Percentiles rank a stretch among this genome's conserved stretches.
These are phyloP conservation scores for Paxillus ammoniavirescens DNA, from an alignment of 768 basidiomycete genomes.

Conservation along the genomic window DNA sequence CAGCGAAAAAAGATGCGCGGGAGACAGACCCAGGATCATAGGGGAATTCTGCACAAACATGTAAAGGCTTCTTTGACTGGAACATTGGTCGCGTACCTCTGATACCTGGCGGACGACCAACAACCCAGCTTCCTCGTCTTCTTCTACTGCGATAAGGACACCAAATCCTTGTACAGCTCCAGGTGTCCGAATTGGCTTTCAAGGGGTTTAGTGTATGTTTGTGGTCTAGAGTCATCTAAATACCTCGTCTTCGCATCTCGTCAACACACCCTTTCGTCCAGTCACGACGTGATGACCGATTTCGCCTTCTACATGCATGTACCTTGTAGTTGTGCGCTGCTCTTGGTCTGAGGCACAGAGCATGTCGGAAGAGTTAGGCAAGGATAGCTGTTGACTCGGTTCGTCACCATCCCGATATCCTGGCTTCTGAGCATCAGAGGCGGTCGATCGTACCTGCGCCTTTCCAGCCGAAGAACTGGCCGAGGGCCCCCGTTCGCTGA, in stretches of 20 bases:
- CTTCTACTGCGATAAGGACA: slow-evolving; percentile 71
- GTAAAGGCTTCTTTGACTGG: neutral
- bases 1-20: slow-evolving; percentile 65
- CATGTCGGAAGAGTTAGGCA: neutral
- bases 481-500: neutral
- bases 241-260: slow-evolving; percentile 77
- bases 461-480: neutral
- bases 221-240: neutral
- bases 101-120: slow-evolving; percentile 75
- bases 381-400: neutral
- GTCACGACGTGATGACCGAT: slow-evolving; percentile 70
- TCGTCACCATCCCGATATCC: neutral
- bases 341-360: slow-evolving; percentile 11
- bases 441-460: neutral
- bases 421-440: neutral
- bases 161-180: slow-evolving; percentile 84
- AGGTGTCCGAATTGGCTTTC: slow-evolving; percentile 74
- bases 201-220: neutral
- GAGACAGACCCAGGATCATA: slow-evolving; percentile 72
- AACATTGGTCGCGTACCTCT: slow-evolving; percentile 47
- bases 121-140: slow-evolving; percentile 48
- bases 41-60: slow-evolving; percentile 57
- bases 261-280: slow-evolving; percentile 64
- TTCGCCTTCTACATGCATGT: slow-evolving; percentile 59
- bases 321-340: slow-evolving; percentile 56